These are phyloP conservation scores for Phyllosticta citrichinensis DNA, from an alignment of 2,329 filamentous ascomycete species.

Conservation along the genomic window DNA sequence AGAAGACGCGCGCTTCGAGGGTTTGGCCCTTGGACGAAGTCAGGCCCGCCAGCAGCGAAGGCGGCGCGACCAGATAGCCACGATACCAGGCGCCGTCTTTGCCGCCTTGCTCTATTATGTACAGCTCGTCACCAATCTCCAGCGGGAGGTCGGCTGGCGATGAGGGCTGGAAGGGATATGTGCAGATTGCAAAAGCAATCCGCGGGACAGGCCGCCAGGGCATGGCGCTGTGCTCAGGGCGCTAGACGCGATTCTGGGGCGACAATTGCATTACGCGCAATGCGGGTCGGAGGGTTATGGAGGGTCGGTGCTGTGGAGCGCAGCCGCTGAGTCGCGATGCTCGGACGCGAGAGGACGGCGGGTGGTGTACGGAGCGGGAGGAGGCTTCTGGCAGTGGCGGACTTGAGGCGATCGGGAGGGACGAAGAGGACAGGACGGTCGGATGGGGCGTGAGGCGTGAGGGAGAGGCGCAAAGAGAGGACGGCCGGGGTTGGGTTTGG, in stretches of 20 bases:
- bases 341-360: neutral
- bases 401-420: neutral
- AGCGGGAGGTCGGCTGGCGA: conserved; percentile 85
- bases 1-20: conserved; percentile 90
- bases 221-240: conserved; percentile 20
- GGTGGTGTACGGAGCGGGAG: neutral
- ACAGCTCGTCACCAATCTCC: conserved; percentile 95
- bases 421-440: neutral
- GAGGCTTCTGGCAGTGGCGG: neutral
- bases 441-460: neutral
- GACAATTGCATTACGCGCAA: conserved; percentile 11
- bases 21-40: conserved; percentile 88
- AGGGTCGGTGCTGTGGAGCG: neutral
- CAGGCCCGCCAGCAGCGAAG: conserved; percentile 81
- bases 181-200: conserved; percentile 96
- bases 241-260: conserved; percentile 8
- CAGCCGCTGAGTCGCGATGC: neutral
- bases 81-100: conserved; percentile 81
- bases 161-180: conserved; percentile 82
- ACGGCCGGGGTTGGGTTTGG: neutral
- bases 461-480: neutral
- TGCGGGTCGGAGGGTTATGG: neutral
- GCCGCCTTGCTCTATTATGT: conserved; percentile 94
- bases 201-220: conserved; percentile 86
- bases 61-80: conserved; percentile 89